Evolutionary conservation across 768 basidiomycete species (phyloP).

Genomic region (Candolleomyces efflorescens): DNA sequence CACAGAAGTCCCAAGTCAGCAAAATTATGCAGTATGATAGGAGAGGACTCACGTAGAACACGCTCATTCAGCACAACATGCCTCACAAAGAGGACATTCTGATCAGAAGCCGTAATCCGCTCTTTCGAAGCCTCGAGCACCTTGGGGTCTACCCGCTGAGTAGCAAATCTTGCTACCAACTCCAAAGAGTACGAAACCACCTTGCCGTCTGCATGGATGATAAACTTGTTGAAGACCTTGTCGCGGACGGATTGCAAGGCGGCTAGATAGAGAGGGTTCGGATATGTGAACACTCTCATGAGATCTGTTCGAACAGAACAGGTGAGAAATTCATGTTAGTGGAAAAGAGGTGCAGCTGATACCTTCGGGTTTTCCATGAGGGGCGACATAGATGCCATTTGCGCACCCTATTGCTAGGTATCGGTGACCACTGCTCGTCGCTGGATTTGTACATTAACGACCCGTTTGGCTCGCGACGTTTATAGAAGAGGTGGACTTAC

Average conservation of each 20-base stretch:
- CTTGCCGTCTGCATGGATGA: slow-evolving; percentile 57
- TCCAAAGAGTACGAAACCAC: slow-evolving; percentile 70
- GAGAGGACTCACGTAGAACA: slow-evolving; percentile 46
- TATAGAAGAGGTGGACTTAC: slow-evolving; percentile 36
- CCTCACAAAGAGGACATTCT: slow-evolving; percentile 58
- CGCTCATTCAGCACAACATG: slow-evolving; percentile 49
- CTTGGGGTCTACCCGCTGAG: slow-evolving; percentile 41
- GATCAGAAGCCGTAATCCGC: slow-evolving; percentile 50
- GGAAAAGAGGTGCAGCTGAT: neutral
- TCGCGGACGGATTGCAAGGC: slow-evolving; percentile 43
- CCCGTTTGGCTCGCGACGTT: neutral
- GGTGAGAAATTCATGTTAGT: neutral
- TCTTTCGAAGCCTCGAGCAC: slow-evolving; percentile 57
- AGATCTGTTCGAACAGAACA: slow-evolving; percentile 39
- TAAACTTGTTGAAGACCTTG: slow-evolving; percentile 56
- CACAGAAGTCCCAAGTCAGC: neutral
- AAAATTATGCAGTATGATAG: neutral
- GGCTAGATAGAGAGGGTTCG: slow-evolving; percentile 49
- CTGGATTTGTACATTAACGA: slow-evolving; percentile 45
- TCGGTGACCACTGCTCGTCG: slow-evolving; percentile 15
- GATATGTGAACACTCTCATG: slow-evolving; percentile 48
- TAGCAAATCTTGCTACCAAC: slow-evolving; percentile 55
- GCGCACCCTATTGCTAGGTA: slow-evolving; percentile 64
- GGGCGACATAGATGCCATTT: slow-evolving; percentile 66
- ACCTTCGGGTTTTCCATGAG: slow-evolving; percentile 49